Conservation (phyloP, 169 alveolate genomes). For the Plasmodium berghei region DNA sequence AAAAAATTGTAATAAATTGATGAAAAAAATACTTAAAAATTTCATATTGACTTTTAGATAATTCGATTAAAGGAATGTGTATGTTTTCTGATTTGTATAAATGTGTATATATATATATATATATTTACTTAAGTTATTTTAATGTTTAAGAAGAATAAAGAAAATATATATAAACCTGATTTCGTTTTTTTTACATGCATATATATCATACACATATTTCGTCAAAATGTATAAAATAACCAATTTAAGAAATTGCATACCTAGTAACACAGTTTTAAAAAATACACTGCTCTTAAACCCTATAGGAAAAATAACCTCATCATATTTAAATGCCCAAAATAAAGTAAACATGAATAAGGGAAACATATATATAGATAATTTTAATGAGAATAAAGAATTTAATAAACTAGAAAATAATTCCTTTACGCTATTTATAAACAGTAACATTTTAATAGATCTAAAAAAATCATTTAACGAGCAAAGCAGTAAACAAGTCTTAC, state of each 20-base stretch:
- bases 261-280: conserved; percentile 12
- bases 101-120: too few species aligned
- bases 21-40: too few species aligned
- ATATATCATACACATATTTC: too few species aligned
- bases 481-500: conserved; percentile 11
- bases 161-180: too few species aligned
- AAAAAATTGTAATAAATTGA: too few species aligned
- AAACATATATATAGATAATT: not conserved
- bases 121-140: too few species aligned
- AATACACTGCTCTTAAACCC: conserved; percentile 9
- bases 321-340: not conserved
- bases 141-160: too few species aligned
- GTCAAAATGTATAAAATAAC: conserved; percentile 36
- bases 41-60: too few species aligned
- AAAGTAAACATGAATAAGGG: not conserved
- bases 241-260: conserved; percentile 14
- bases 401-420: not conserved
- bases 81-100: too few species aligned
- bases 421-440: conserved; percentile 39
- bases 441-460: conserved; percentile 2
- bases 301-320: not conserved
- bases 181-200: too few species aligned
- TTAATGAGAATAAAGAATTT: not conserved
- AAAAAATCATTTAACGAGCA: conserved; percentile 2
- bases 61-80: too few species aligned